Percentiles rank a stretch among this genome's conserved stretches.
Conservation (phyloP, 768 basidiomycete species). For the Mrakia frigida region DNA sequence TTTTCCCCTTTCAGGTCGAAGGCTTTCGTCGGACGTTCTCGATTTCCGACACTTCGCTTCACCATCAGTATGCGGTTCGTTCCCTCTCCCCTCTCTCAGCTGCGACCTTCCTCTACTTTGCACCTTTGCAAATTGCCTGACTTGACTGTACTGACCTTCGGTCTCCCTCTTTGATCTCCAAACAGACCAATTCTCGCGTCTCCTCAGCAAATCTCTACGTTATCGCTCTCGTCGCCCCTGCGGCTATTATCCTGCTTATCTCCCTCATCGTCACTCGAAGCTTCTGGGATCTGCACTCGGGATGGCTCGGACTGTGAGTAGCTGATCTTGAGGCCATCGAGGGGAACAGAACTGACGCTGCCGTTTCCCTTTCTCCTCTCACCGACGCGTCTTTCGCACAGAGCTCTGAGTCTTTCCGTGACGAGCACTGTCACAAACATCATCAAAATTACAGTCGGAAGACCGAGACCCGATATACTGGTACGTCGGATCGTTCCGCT, state of each 20-base stretch:
- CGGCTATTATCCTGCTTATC: conserved; percentile 24
- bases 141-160: no score
- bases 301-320: conserved; percentile 16
- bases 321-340: no score
- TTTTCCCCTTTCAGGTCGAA: no score
- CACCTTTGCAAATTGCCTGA: no score
- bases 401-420: conserved; percentile 74
- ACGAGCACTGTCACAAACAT: conserved; percentile 46
- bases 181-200: no score
- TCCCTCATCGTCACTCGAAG: conserved; percentile 3
- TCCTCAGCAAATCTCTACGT: not conserved
- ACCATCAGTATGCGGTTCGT: no score
- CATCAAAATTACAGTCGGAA: conserved; percentile 57
- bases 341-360: no score
- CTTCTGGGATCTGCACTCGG: conserved; percentile 22
- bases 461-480: conserved; percentile 66
- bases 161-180: no score
- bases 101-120: no score
- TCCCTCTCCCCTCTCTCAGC: no score
- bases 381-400: conserved; percentile 52
- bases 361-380: not conserved
- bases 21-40: no score
- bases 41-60: no score
- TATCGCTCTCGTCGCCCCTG: conserved; percentile 17
- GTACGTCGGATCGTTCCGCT: not conserved